Base-by-base conservation (phyloP, 2,329 filamentous ascomycete species). In the Botrytis fabae region DNA sequence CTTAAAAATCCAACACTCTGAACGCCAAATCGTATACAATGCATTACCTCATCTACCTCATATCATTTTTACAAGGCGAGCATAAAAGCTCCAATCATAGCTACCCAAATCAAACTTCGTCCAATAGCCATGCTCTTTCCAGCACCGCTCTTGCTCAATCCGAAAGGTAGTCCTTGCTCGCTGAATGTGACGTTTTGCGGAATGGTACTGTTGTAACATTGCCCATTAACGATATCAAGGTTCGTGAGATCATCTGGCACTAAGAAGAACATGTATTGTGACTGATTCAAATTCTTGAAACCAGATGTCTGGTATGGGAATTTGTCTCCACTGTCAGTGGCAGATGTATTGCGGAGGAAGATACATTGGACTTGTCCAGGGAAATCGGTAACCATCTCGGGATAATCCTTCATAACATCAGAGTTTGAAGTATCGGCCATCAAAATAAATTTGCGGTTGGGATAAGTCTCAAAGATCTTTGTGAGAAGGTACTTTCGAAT, bases 261-360 rank as follows among this genome's bases (percentile, higher is more conserved):
- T 25, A 86, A 83, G 85, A 95, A 95, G 83, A 95, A 95, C 92
- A 95, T 94, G 83, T 93, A 95, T 76, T 84, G 87, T 46, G 85
- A 85, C 80, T 91, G 88, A 69, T 91, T 87, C 61, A 95, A 80
- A 4, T 84, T 86, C 82, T 92, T 84, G 83, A 95, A 95, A 0
- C 90, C 90, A 35, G 84, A 85, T 0, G 92, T 95, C 78, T 94
- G 87, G 81, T 95, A 95, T 0, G 93, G 92, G 81, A 94, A 93
- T 75, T 86, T 86, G 80, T 93, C 89, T 1, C 84, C 85, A 0
- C 81, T 76, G 76, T 95, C 92, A 0, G 92, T 94, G 0, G 90
- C 86, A 14, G 86, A 89, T 0, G 91, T 93, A 82, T 95, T 95
- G 71, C 93, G 88, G 35, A 95, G 83, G 76, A 93, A 88, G 77